Evolutionary conservation across 2,329 filamentous ascomycete species (phyloP), one percentile per base, ranked within the genome.

Genomic region (Claviceps humidiphila): DNA sequence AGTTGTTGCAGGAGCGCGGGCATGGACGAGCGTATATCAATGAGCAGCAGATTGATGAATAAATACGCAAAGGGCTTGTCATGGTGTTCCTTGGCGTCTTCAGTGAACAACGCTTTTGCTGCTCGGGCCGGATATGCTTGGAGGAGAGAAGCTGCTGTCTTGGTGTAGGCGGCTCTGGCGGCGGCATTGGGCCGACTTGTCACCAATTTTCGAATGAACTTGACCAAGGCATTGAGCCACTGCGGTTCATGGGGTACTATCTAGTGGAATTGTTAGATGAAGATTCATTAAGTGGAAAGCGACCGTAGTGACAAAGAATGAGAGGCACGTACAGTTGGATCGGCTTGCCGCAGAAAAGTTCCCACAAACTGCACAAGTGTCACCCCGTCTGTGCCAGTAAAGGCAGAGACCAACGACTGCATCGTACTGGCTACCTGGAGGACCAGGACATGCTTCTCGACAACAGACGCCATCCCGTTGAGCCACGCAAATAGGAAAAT

Each of bases 1-100:
- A 84, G 73, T 51, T 77, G 71, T 43, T 74, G 70, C 2, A 85
- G 69, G 1, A 87, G 70, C 2, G 74, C 69, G 1, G 84, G 82
- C 24, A 81, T 71, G 1, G 80, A 80, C 13, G 82, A 76, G 42
- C 80, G 76, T 26, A 86, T 71, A 60, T 87, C 83, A 53, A 85
- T 78, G 38, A 85, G 73, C 6, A 85, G 61, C n/a, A 85, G 73
- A 57, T 77, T 83, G 51, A 85, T 64, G 53, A 86, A 73, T 4
- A 85, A 68, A 58, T 81, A 84, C 1, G 78, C 75, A 55, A 80
- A 77, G 0, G 80, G 75, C 55, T 77, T 81, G 38, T 72, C 68
- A 1, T 34, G 9, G 30, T 67, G 24, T 2, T 38, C 61, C 26
- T 63, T 62, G 17, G 60, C 63, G 4, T 68, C 61, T 51, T 74